Percentiles rank a stretch among this genome's conserved stretches.
phyloP scores from a whole-genome alignment of 2,329 filamentous ascomycete genomes.

The Penicillium sp. region DNA sequence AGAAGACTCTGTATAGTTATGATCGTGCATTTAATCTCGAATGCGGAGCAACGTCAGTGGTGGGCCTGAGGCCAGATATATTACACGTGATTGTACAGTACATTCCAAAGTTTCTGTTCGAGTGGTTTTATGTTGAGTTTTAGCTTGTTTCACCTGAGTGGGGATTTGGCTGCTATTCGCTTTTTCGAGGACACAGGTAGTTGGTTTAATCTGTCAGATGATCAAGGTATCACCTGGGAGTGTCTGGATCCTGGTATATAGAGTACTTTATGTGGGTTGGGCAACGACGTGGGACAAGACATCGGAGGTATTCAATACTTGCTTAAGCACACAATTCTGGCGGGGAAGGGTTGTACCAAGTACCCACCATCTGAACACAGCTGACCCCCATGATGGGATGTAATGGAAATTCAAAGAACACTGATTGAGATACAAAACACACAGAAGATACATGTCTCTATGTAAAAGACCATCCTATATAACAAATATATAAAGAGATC shows the following conservation, averaged over 20 bases:
- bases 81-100: slow-evolving; percentile 3
- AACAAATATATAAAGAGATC: background rate
- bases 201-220: background rate
- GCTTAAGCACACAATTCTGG: slow-evolving; percentile 11
- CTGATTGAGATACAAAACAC: background rate
- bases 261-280: background rate
- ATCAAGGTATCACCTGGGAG: background rate
- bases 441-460: background rate
- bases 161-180: background rate
- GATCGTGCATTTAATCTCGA: background rate
- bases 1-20: background rate
- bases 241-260: slow-evolving; percentile 27
- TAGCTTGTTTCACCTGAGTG: slow-evolving; percentile 7
- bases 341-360: slow-evolving; percentile 23
- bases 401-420: background rate
- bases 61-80: background rate
- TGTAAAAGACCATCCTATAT: too few relatives aligned
- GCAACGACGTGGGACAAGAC: slow-evolving; percentile 32
- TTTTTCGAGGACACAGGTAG: background rate
- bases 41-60: background rate
- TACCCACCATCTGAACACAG: slow-evolving; percentile 11
- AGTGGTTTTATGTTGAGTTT: background rate
- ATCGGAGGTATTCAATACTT: slow-evolving; percentile 10
- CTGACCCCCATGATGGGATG: slow-evolving; percentile 5
- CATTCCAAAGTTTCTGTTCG: background rate